Evolutionary conservation across 306 rosid genomes (phyloP), one percentile per base, ranked within the genome.

Genomic region (Psophocarpus tetragonolobus): DNA sequence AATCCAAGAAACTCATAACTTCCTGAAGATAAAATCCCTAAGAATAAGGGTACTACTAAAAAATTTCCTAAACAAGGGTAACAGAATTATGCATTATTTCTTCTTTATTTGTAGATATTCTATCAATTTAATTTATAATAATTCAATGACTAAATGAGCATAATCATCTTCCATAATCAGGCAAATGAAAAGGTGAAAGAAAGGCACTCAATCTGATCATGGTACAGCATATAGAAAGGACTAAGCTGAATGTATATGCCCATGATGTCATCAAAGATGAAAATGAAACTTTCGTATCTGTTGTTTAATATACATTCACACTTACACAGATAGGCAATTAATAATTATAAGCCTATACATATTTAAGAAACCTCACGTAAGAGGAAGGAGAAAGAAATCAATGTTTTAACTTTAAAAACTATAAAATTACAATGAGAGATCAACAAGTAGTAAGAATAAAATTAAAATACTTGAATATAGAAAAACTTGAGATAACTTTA

Each of bases 171-270:
- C 54, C 75, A 23, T 50, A 75, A 58, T 60, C 48, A 71, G 39
- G 61, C 27, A 68, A 68, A 53, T 18, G 58, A 71, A 64, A 51
- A 64, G 75, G 32, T 20, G 14, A 64, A 63, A 35, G 41, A 48
- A 48, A 47, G 26, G 50, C 48, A 35, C 68, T 78, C 80, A 36
- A 51, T 56, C 54, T 17, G 33, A 39, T 51, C 33, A 15, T 53
- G 53, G 15, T 57, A 35, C 69, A 64, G 38, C 64, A 67, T 68
- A 68, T 27, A 74, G 32, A 58, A 68, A 68, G 77, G 73, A 68
- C 58, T 17, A 47, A 54, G 14, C 69, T 64, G 68, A 38, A 47
- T 10, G n/a, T 21, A 54, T 56, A 47, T 36, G 76, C 47, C 18
- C 48, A 33, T 50, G 65, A 38, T 48, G 41, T 76, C 36, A 77